Base-by-base conservation (phyloP, 2,329 filamentous ascomycete species). In the Diaporthe capsici region DNA sequence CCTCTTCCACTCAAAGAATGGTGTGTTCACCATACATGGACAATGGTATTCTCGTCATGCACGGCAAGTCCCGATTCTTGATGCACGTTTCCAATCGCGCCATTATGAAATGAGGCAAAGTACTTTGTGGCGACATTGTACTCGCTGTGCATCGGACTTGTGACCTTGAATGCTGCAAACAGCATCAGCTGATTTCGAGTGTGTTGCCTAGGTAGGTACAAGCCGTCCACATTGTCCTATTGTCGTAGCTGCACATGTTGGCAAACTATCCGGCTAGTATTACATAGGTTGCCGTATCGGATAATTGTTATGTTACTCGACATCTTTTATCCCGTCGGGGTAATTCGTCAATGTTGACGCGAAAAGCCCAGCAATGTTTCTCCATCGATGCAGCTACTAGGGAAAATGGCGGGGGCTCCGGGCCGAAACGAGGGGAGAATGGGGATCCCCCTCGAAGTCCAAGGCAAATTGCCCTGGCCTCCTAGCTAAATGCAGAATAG, bases 281-380 rank as follows among this genome's bases (percentile, higher is more conserved):
- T 1, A 25, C 15, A 7, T 2, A 55, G 22, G 1, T 13, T 17
- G 6, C n/a, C 2, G 28, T 10, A n/a, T 55, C 49, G 49, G 49
- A 13, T 53, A 42, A 42, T 70, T 70, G 17, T 70, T 31, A 7
- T 39, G n/a, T n/a, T n/a, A 4, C 4, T 42, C 22, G 42, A 28
- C n/a, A 42, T 10, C 9, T 25, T 28, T 55, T 15, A 42, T 20
- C 65, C 65, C 65, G 49, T 55, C 65, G 65, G 65, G 65, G 15
- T 22, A 68, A 70, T 55, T 55, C 34, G 49, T 53, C 4, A 15
- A 39, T 12, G 17, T 55, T 55, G 65, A 55, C 65, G 65, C 65
- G 49, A 42, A 22, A 34, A 70, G 28, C 15, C 65, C 49, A 70
- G 31, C 49, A 70, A 9, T 13, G 55, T 55, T 70, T 70, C 65